Conservation (phyloP, 768 basidiomycete species). For the Lepiota brunneoincarnata region DNA sequence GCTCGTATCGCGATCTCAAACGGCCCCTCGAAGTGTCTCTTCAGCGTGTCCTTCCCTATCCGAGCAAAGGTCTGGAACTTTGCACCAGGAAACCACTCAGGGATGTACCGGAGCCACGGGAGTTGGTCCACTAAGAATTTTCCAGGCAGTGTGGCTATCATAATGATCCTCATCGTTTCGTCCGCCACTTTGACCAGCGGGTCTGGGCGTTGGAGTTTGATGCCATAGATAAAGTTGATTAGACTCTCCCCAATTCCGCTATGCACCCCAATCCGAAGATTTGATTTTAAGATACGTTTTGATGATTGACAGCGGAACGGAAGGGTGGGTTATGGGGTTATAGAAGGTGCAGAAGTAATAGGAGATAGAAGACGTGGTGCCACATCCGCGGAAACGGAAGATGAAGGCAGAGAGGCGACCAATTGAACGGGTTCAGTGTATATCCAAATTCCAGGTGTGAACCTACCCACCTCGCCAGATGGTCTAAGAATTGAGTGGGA, state of each 20-base stretch:
- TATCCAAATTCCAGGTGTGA: no score
- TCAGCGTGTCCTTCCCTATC: neutral
- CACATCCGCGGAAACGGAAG: no score
- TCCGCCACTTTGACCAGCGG: slow-evolving; percentile 39
- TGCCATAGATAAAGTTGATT: slow-evolving; percentile 40
- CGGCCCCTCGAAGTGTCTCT: no score
- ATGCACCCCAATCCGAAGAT: neutral
- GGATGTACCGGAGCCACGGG: no score
- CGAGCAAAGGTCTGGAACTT: no score
- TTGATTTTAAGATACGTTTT: neutral
- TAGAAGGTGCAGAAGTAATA: slow-evolving; percentile 23
- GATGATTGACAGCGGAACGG: neutral
- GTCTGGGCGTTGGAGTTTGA: slow-evolving; percentile 34
- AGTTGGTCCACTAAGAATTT: no score
- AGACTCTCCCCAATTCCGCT: slow-evolving; percentile 15
- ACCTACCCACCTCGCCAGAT: neutral
- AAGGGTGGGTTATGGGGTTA: slow-evolving; percentile 26
- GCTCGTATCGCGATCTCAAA: no score
- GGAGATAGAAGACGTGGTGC: no score
- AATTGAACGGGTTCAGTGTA: no score
- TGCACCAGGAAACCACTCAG: no score
- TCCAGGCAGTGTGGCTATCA: no score
- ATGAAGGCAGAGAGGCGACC: no score
- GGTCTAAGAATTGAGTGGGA: neutral
- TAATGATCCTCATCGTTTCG: slow-evolving; percentile 25